Evolutionary conservation across 129 eudicot species (phyloP).

Genomic region (Logfia minima): DNA sequence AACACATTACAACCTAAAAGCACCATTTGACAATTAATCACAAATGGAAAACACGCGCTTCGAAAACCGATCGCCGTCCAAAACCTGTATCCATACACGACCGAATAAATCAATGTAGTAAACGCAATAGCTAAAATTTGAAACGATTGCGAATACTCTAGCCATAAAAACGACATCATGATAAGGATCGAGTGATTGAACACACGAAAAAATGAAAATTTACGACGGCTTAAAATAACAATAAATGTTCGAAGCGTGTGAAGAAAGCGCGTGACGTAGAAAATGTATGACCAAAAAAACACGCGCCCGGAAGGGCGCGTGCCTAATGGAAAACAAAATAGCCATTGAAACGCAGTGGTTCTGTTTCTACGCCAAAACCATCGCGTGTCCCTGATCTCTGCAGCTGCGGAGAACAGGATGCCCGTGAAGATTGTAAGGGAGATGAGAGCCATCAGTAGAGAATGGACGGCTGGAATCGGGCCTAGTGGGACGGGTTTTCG

Average conservation of each 20-base stretch:
- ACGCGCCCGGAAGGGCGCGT: conserved; percentile 89
- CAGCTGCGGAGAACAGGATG: conserved; percentile 63
- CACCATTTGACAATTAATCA: conserved; percentile 56
- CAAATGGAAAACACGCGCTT: conserved; percentile 74
- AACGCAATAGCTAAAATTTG: conserved; percentile 64
- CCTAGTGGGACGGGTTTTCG: conserved; percentile 33
- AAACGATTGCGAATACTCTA: conserved; percentile 76
- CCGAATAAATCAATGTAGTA: conserved; percentile 49
- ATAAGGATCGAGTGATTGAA: conserved; percentile 61
- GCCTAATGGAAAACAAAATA: conserved; percentile 80
- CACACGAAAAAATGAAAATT: conserved; percentile 47
- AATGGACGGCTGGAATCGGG: conserved; percentile 34
- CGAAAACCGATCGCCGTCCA: conserved; percentile 71
- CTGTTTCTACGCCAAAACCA: conserved; percentile 71
- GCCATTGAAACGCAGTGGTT: conserved; percentile 69
- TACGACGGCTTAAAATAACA: conserved; percentile 42
- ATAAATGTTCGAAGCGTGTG: conserved; percentile 58
- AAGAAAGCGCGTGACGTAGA: conserved; percentile 68
- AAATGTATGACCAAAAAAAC: conserved; percentile 83
- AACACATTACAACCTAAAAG: conserved; percentile 53
- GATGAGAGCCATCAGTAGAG: conserved; percentile 40
- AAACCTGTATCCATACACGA: conserved; percentile 41
- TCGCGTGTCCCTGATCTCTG: conserved; percentile 82
- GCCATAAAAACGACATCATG: conserved; percentile 64
- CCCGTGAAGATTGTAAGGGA: conserved; percentile 68